Evolutionary conservation across 2,329 filamentous ascomycete genomes (phyloP), one percentile per base, ranked within the genome.

Genomic region (Botrytis porri): DNA sequence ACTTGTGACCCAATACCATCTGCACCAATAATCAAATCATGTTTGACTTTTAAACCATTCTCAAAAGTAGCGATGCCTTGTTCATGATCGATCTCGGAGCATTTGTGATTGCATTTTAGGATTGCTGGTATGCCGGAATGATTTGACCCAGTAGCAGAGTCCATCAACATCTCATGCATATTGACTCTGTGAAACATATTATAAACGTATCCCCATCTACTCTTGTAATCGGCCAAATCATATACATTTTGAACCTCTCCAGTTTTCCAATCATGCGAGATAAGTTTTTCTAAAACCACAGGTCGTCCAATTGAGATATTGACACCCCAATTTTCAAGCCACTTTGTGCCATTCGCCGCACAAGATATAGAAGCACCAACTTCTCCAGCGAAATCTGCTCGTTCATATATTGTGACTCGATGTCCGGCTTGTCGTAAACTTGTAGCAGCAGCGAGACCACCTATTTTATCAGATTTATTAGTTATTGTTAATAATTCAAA

Each of bases 201-300:
- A 80, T 91, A 90, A 0, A 87, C 84, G 72, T 80, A 72, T 54
- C 57, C 70, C 89, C 89, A 92, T 71, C 83, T 84, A 81, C 88
- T 79, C 80, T 92, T 86, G 73, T 92, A 92, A 78, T 92, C 90
- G 18, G 82, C 85, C 29, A 93, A 81, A 76, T 88, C 86, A 76
- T 90, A 92, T 0, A 90, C 87, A 76, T 86, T 91, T 37, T 89
- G 85, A 0, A 88, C 86, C 81, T 92, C 87, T 0, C 90, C 90
- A 1, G 89, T 92, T 79, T 87, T 86, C 90, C 90, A 93, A 81
- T 92, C 89, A 5, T 88, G 86, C 79, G 89, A 91, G 82, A 93
- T 92, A 70, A 93, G 84, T 77, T 89, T 89, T 80, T 85, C 85
- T 66, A 93, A 82, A 1, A 92, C 83, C 2, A 93, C 90, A 0